Percentiles rank a stretch among this genome's conserved stretches.
phyloP scores from a whole-genome alignment of 2,329 filamentous ascomycete genomes.

The Botrytis pseudocinerea region DNA sequence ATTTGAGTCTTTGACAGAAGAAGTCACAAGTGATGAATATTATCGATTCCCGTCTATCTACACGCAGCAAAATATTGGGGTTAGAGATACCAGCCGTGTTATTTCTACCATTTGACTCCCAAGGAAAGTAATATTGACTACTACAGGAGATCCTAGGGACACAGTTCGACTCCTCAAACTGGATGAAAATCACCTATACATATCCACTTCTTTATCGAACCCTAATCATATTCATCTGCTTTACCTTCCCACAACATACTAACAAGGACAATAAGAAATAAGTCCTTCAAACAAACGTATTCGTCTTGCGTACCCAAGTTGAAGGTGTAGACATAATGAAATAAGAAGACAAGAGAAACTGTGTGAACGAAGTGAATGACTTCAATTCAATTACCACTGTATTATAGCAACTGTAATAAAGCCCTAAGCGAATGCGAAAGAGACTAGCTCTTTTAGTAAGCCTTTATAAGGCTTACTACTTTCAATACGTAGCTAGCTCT shows the following conservation, averaged over 20 bases:
- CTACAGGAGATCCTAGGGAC: neutral
- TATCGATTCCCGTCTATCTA: neutral
- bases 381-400: too few relatives aligned
- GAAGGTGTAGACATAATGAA: too few relatives aligned
- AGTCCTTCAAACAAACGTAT: neutral
- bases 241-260: neutral
- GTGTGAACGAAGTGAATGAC: too few relatives aligned
- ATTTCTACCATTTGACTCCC: neutral
- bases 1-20: neutral
- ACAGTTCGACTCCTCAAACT: neutral
- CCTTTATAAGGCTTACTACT: too few relatives aligned
- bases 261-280: too few relatives aligned
- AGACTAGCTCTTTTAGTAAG: too few relatives aligned
- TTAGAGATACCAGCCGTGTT: neutral
- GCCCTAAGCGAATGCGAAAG: too few relatives aligned
- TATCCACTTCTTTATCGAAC: neutral
- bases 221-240: neutral
- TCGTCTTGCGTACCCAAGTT: too few relatives aligned
- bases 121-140: neutral
- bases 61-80: accelerated
- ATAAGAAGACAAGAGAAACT: neutral
- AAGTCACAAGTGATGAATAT: neutral
- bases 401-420: too few relatives aligned
- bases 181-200: neutral
- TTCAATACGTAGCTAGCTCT: too few relatives aligned